Base-by-base conservation (phyloP, 441 rosid species). In the Gossypium schwendimanii region DNA sequence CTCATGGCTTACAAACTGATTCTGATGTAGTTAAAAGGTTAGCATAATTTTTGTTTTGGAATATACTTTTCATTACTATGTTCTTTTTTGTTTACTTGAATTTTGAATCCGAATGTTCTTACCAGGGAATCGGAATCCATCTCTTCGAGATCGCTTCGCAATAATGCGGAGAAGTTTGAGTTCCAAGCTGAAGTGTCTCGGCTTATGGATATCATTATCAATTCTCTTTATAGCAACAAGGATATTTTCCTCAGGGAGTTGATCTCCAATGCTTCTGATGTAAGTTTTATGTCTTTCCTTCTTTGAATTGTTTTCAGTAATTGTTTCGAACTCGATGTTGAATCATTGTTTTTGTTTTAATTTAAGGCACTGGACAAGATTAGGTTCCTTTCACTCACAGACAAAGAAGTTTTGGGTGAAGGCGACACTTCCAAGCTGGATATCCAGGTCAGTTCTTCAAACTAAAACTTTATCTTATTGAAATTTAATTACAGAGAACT, bases 181-280 rank as follows among this genome's bases (percentile, higher is more conserved):
- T 92, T 92, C 86, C 97, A 92, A 69, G 97, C 97, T 54, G 98
- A 92, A 88, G 98, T 90, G 41, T 94, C 97, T 68, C 84, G 97
- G 85, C 97, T 90, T 33, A 90, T 94, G 98, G 97, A 94, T 67
- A 94, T 94, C 75, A 80, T 94, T 49, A 88, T 94, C 83, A 94
- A 94, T 87, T 94, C 98, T 74, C 97, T 94, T 11, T 92, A 94
- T 79, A 92, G 98, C 73, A 94, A 94, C 81, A 94, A 90, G 80
- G 98, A 94, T 33, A 94, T 94, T 77, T 94, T 92, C 97, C 81
- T 94, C 1, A 89, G 97, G 84, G 97, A 94, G 81, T 81, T 92
- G 86, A 94, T 94, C 72, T 94, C 98, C 57, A 94, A 92, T 76
- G 98, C 98, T 53, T 94, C 97, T 75, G 98, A 94, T 85, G 98